Evolutionary conservation across 441 rosid genomes (phyloP), one percentile per base, ranked within the genome.

Genomic region (Arabidopsis lyrata): DNA sequence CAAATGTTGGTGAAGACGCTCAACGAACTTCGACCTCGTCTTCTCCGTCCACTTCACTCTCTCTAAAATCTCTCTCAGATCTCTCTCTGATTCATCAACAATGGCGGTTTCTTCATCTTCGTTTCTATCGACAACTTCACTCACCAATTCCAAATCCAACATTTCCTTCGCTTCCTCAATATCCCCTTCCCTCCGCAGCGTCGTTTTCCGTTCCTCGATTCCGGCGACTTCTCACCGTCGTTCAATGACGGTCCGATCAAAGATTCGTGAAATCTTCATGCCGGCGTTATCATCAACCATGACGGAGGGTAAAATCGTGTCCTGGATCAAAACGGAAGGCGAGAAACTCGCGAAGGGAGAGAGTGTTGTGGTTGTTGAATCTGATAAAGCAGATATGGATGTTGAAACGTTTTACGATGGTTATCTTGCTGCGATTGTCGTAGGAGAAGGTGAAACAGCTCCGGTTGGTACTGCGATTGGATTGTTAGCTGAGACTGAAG

Each of bases 331-430:
- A 79, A 88, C 97, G 16, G 99, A 95, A 70, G 99, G 97, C 36
- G 99, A 95, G 75, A 82, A 83, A 48, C 93, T 95, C 34, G 83
- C 93, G 44, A 92, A 90, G 68, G 99, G 99, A 18, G 96, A 95
- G 69, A 95, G 97, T 75, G 99, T 92, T 38, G 99, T 95, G 15
- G 99, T 95, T 15, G 97, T 95, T 12, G 97, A 95, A 80, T 95
- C 99, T 56, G 99, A 92, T 79, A 95, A 95, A 76, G 99, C 99
- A 6, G 99, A 95, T 79, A 92, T 95, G 98, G 98, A 95, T 54
- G 98, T 95, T 6, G 98, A 95, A 82, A 92, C 99, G 12, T 95
- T 95, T 77, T 92, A 95, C 63, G 97, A 95, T 27, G 99, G 97
- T 8, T 88, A 89, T 68, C 91, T 95, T 32, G 98, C 96, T 27